Evolutionary conservation across 2,329 filamentous ascomycete genomes (phyloP), one percentile per base, ranked within the genome.

Genomic region (Sclerotinia minor): DNA sequence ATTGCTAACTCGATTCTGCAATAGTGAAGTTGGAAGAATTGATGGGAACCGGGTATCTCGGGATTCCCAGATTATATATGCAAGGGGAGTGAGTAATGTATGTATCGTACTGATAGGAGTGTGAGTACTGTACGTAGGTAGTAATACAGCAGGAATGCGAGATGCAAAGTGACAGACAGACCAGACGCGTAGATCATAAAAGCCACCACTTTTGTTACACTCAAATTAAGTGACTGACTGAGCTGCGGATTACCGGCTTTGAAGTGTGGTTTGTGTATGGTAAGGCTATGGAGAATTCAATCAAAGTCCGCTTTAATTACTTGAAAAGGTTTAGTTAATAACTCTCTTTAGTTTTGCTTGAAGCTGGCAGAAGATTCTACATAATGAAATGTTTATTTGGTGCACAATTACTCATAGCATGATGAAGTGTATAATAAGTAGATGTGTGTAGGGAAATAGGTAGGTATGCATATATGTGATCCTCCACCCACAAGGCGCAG

Each of bases 401-500:
- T 15, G 38, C 13, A 41, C 38, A 41, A 41, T 41, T 41, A 41
- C 38, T 21, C 19, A 8, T 19, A 21, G 44, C 0, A 21, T 17
- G 45, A 49, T 49, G 45, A n/a, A 8, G 8, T 41, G 35, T 38
- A 38, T 38, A 9, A 35, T 35, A 35, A 6, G 32, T 35, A 35
- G 5, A 35, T 35, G 32, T 35, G 8, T 29, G 29, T 35, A 35
- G 7, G 1, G 5, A 29, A 29, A 5, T 53, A 53, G 29, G 13
- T 53, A 24, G 13, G 21, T 17, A 50, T 24, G 49, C 24, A 52
- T 17, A 52, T 17, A 19, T 19, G 26, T 26, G 19, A 32, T 53
- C 50, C 50, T 53, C 50, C 50, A 32, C 26, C 50, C 50, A 32
- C 26, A 53, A 53, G 26, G 50, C 50, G 50, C 50, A 53, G 52